Conservation (phyloP, 306 rosid species). For the Malus domestica region ASM211411v1 NC_041804.1:22816501-22817000, state of each 20-base stretch:
- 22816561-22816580: not conserved
- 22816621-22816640: not conserved
- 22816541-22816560: not conserved
- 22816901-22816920: conserved; percentile 51
- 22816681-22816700: not conserved
- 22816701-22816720: not conserved
- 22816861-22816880: conserved; percentile 2
- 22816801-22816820: not conserved
- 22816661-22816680: not conserved
- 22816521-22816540: conserved; percentile 1
- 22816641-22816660: not conserved
- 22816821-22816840: not conserved
- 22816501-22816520: conserved; percentile 17
- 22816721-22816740: not conserved
- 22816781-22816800: not conserved
- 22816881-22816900: conserved; percentile 85
- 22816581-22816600: not conserved
- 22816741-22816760: not conserved
- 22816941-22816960: conserved; percentile 79
- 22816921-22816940: conserved; percentile 64
- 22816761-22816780: not conserved
- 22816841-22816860: not conserved
- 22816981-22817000: conserved; percentile 50
- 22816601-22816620: not conserved
- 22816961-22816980: conserved; percentile 66